Evolutionary conservation across 75 land plant genomes (phyloP), one percentile per base, ranked within the genome.

Genomic region (Sequoiadendron giganteum): DNA sequence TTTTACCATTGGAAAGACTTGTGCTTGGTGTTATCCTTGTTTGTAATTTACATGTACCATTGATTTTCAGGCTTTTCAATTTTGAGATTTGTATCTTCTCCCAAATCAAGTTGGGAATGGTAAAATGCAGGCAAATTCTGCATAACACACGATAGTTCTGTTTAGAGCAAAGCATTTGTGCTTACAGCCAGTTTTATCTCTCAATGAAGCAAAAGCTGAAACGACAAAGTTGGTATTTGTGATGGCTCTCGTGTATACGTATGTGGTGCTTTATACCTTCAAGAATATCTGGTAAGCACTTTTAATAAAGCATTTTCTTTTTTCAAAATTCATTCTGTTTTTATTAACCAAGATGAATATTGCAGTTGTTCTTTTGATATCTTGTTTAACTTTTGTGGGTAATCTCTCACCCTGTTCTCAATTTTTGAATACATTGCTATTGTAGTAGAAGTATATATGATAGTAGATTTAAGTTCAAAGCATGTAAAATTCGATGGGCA

Each of bases 1-100:
- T 11, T 75, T 75, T 4, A 75, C 13, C 77, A 75, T 75, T 34
- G 16, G 38, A 75, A 75, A 75, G 15, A 34, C 38, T 73, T 34
- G 36, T 73, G 38, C 2, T 34, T 75, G 34, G 38, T 75, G n/a
- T 75, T 75, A 11, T 32, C 77, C 38, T 75, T 8, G 1, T 65
- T 65, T 75, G 77, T 75, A 75, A 75, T 13, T 75, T 75, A 75
- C 77, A 34, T 75, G 77, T 75, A 75, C 32, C 38, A 75, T 32
- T 65, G n/a, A 5, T 65, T 65, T 65, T 25, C 70, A 25, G n/a
- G 70, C 70, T 65, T 65, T 25, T 7, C 70, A 65, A 25, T 25
- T 65, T 65, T 8, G 28, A 65, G n/a, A 65, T 65, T 65, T 65
- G 1, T 65, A 65, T 65, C 70, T 65, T 65, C n/a, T 25, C 77